Evolutionary conservation across 148 eudicot species (phyloP).

Genomic region (Chenopodium quinoa): DNA sequence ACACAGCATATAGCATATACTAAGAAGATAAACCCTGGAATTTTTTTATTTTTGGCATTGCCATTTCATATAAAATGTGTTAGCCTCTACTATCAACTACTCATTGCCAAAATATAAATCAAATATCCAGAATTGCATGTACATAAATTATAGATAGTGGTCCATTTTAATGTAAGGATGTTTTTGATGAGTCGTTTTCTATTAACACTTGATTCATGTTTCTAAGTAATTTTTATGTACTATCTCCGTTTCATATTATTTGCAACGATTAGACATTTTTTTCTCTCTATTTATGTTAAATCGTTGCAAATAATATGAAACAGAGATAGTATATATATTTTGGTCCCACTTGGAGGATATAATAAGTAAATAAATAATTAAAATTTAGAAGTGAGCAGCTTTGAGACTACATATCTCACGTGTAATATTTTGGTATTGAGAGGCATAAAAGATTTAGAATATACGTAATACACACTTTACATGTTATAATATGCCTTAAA

Average conservation of each 20-base stretch:
- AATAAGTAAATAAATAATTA: neutral
- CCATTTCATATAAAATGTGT: neutral
- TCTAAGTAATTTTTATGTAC: neutral
- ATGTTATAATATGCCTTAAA: no score
- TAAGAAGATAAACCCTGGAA: neutral
- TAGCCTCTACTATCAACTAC: conserved; percentile 4
- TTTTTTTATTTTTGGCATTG: neutral
- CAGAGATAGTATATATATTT: neutral
- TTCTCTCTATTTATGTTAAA: no score
- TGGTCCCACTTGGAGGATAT: neutral
- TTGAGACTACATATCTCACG: no score
- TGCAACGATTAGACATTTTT: no score
- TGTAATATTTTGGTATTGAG: no score
- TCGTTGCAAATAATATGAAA: no score
- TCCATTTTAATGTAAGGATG: neutral
- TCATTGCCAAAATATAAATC: no score
- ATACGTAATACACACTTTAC: no score
- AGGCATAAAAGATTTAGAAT: no score
- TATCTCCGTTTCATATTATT: no score
- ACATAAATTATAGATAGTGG: neutral
- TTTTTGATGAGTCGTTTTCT: conserved; percentile 14
- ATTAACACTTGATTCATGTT: neutral
- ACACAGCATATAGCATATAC: neutral
- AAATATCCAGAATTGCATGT: neutral
- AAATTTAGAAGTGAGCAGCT: no score